Evolutionary conservation across 176 grass and related monocot genomes (phyloP).

Genomic region (Canna indica): DNA sequence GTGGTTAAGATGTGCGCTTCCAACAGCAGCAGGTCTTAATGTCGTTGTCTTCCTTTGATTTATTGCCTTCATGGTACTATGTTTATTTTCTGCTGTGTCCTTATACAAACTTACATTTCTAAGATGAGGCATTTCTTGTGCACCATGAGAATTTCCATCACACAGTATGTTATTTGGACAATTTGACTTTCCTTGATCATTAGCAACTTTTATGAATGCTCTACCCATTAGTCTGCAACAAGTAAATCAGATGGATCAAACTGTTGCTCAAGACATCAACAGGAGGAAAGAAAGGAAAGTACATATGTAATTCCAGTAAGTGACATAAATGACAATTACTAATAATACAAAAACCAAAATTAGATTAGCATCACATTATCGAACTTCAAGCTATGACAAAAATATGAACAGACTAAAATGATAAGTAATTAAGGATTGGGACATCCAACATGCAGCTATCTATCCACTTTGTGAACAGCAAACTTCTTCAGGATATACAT

Average conservation of each 20-base stretch:
- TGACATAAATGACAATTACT: too few species aligned
- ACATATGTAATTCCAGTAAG: too few species aligned
- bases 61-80: constrained; percentile 33
- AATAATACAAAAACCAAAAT: too few species aligned
- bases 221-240: constrained; percentile 5
- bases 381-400: not conserved
- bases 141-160: constrained; percentile 26
- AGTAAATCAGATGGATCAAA: not conserved
- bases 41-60: constrained; percentile 23
- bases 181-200: not conserved
- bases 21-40: constrained; percentile 28
- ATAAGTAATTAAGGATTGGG: not conserved
- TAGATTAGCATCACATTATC: not conserved
- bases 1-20: constrained; percentile 30
- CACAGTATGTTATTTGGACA: constrained; percentile 21
- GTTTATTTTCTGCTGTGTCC: constrained; percentile 44
- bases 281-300: not conserved
- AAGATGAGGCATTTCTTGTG: constrained; percentile 20
- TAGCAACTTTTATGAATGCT: not conserved
- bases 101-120: constrained; percentile 18
- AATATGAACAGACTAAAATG: not conserved
- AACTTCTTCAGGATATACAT: not conserved
- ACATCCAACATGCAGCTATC: not conserved
- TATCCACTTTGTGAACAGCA: not conserved
- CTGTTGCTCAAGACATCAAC: not conserved